phyloP scores from a whole-genome alignment of 805 yeast genomes.

The Candida vartiovaarae region DNA sequence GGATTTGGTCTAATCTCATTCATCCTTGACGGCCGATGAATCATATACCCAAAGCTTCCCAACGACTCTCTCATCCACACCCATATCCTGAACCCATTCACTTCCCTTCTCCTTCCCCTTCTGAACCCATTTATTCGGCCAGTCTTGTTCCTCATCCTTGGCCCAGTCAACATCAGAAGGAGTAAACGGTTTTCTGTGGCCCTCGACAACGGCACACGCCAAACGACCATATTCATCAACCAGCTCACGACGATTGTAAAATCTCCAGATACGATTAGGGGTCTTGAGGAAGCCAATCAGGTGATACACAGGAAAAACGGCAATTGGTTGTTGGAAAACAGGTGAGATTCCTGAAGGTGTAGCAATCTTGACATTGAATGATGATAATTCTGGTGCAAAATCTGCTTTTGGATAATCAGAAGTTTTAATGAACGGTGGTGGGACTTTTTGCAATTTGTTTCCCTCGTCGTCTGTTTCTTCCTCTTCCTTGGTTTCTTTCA shows the following conservation, averaged over 20 bases:
- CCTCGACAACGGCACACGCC: conserved; percentile 45
- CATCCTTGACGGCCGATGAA: conserved; percentile 5
- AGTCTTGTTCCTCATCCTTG: conserved; percentile 66
- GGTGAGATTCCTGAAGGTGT: conserved; percentile 39
- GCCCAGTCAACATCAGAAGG: conserved; percentile 32
- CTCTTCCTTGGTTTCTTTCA: not conserved
- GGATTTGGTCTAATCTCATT: not conserved
- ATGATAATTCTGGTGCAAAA: conserved; percentile 39
- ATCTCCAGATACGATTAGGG: conserved; percentile 72
- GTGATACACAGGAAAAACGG: conserved; percentile 71
- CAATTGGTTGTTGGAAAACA: conserved; percentile 68
- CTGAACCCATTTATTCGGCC: conserved; percentile 84
- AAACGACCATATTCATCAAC: conserved; percentile 57
- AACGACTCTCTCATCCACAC: conserved; percentile 61
- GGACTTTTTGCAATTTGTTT: conserved; percentile 37
- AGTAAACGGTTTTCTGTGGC: conserved; percentile 43
- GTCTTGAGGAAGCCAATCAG: conserved; percentile 70
- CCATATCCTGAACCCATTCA: conserved; percentile 82
- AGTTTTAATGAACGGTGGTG: conserved; percentile 57
- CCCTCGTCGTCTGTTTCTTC: conserved; percentile 10
- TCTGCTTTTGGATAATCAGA: conserved; percentile 46
- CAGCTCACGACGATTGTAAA: conserved; percentile 63
- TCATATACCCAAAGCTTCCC: conserved; percentile 43
- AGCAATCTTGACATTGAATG: conserved; percentile 20
- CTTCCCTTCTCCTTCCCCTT: conserved; percentile 66